Conservation (phyloP, 352 stramenopile species). For the Globisporangium rhizosaccharum region DNA sequence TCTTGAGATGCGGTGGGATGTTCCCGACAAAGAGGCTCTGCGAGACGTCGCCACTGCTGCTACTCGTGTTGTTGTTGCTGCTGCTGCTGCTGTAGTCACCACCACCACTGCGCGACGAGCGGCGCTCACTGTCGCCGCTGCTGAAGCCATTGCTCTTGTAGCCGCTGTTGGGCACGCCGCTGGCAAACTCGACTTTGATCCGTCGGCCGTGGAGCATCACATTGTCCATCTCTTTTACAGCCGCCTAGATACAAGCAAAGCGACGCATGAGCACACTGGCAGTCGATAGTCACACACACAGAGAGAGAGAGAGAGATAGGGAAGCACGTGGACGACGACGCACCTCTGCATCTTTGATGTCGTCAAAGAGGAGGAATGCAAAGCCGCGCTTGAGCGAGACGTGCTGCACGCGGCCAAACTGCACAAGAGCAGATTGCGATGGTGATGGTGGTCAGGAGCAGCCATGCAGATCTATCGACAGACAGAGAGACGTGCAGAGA, state of each 20-base stretch:
- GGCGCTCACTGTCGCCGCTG: not conserved
- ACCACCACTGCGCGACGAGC: not conserved
- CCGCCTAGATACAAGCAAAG: constrained; percentile 9
- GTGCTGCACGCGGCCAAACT: constrained; percentile 47
- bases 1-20: constrained; percentile 56
- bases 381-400: constrained; percentile 56
- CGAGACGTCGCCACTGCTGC: constrained; percentile 7
- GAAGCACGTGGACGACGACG: not conserved
- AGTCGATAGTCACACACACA: not conserved
- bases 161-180: not conserved
- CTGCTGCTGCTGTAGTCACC: not conserved
- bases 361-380: constrained; percentile 50
- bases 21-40: constrained; percentile 60
- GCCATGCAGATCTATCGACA: not conserved
- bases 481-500: not conserved
- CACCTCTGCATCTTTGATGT: constrained; percentile 36
- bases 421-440: not conserved
- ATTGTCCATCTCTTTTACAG: constrained; percentile 45
- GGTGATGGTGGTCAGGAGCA: not conserved
- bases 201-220: constrained; percentile 36
- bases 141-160: constrained; percentile 3
- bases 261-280: not conserved
- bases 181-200: constrained; percentile 41
- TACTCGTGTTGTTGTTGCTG: constrained; percentile 3
- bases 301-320: not conserved